Evolutionary conservation across 805 yeast genomes (phyloP).

Genomic region (Pichia phayaonensis): DNA sequence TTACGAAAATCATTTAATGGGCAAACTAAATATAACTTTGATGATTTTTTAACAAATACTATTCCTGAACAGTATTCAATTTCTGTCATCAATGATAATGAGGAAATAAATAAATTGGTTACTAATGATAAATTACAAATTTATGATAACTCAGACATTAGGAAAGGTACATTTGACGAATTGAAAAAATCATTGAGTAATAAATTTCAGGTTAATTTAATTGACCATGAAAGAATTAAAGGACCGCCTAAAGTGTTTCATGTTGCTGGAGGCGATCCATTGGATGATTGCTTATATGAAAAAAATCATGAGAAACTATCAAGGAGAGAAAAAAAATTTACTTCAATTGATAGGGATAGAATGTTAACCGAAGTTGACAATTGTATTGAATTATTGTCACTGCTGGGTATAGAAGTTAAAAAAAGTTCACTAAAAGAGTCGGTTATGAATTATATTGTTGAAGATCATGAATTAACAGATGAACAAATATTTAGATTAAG

Average conservation of each 20-base stretch:
- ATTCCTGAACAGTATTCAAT: conserved; percentile 23
- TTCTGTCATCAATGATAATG: conserved; percentile 10
- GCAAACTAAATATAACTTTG: conserved; percentile 29
- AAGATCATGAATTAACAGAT: conserved; percentile 8
- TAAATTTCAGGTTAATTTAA: conserved; percentile 14
- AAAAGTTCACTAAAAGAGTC: conserved; percentile 7
- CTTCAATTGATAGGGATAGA: conserved; percentile 44
- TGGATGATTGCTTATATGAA: conserved; percentile 37
- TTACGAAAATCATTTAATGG: conserved; percentile 16
- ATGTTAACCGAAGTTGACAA: conserved; percentile 52
- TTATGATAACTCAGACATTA: neutral
- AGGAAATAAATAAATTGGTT: neutral
- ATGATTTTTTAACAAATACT: conserved; percentile 18
- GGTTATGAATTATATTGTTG: conserved; percentile 5
- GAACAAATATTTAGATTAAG: conserved; percentile 6
- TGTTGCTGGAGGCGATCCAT: conserved; percentile 31
- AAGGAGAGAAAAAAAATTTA: conserved; percentile 56
- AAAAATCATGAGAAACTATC: conserved; percentile 52
- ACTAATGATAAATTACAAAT: neutral
- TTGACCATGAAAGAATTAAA: conserved; percentile 13
- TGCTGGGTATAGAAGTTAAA: conserved; percentile 22
- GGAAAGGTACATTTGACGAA: neutral
- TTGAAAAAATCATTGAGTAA: neutral
- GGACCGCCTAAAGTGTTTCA: neutral
- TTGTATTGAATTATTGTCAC: conserved; percentile 37